Base-by-base conservation (phyloP, 148 eudicot species). In the Mesembryanthemum crystallinum region DNA sequence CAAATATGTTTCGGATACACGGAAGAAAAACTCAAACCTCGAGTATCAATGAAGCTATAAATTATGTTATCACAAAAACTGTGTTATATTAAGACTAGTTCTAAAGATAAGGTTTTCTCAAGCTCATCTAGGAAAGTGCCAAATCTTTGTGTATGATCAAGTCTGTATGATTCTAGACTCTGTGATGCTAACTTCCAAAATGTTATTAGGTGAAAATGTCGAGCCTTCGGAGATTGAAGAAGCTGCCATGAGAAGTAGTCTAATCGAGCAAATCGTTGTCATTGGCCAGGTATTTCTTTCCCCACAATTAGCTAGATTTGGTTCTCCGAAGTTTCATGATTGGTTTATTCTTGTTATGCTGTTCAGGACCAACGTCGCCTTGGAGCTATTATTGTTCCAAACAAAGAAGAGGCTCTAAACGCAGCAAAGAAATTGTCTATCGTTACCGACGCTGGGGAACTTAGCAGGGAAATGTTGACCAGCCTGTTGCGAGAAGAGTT, bases 221-320 rank as follows among this genome's bases (percentile, higher is more conserved):
- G 98, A 95, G 78, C 98, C 98, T 13, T 77, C 93, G 13, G 92
- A 89, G 85, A 89, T 95, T 57, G 98, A 95, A 81, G 97, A 89
- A 88, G 89, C 97, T 82, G 97, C 98, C 63, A 51, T 90, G 83
- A 88, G 94, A 86, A 92, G 98, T 82, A 85, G 62, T 69, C 79
- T 95, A 67, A 84, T 95, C 77, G 91, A 88, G 75, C 98, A 95
- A 78, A 92, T 95, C 65, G 87, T 95, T 33, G 90, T 92, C 69
- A 70, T 95, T 74, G 98, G 98, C 71, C 98, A 95, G 97, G 98
- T 95, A 15, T 17, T 43, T 64, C 52, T 64, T 72, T 25, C 23
- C 12, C 25, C 5, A 4, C 43, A 37, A 5, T 60, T 57, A 7
- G 21, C 42, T 54, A 32, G 52, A 20, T 33, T 64, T 0, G 13